Evolutionary conservation across 331 rosid species (phyloP).

Genomic region (Ulmus americana): DNA sequence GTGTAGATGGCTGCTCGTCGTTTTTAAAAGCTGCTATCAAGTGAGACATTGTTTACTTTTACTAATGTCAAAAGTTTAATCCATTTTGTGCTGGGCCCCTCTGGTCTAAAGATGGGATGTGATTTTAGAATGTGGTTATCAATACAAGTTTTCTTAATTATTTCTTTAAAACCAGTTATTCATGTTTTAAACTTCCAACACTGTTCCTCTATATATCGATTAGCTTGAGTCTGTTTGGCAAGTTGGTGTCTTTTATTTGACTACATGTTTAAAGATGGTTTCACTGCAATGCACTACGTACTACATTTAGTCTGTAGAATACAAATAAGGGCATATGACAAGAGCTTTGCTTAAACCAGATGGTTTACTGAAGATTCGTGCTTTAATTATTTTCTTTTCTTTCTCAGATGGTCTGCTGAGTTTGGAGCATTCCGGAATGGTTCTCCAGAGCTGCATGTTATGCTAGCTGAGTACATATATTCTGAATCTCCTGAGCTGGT

Average conservation of each 20-base stretch:
- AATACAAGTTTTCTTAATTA: neutral
- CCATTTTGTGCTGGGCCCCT: neutral
- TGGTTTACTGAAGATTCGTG: neutral
- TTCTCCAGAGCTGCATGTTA: slow-evolving; percentile 74
- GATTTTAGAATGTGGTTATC: neutral
- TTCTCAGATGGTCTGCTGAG: slow-evolving; percentile 83
- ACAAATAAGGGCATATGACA: neutral
- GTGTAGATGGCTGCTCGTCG: slow-evolving; percentile 87
- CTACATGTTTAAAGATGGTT: neutral
- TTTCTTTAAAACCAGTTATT: neutral
- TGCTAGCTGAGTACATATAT: slow-evolving; percentile 82
- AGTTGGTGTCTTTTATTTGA: neutral
- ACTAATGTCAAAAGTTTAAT: slow-evolving; percentile 4
- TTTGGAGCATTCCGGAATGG: slow-evolving; percentile 63
- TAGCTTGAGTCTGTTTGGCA: neutral
- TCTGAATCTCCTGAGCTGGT: slow-evolving; percentile 94
- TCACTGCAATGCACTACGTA: neutral
- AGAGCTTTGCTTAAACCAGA: neutral
- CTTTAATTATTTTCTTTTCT: neutral
- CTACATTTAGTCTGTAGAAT: neutral
- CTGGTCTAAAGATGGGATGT: neutral
- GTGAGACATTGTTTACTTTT: slow-evolving; percentile 36
- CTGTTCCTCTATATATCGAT: neutral
- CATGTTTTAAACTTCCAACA: neutral
- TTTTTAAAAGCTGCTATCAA: slow-evolving; percentile 82